A percentile compares a stretch with the other conserved stretches of the same genome.
phyloP scores from a whole-genome alignment of 176 grass and related monocot species.

The Oryza rufipogon region DNA sequence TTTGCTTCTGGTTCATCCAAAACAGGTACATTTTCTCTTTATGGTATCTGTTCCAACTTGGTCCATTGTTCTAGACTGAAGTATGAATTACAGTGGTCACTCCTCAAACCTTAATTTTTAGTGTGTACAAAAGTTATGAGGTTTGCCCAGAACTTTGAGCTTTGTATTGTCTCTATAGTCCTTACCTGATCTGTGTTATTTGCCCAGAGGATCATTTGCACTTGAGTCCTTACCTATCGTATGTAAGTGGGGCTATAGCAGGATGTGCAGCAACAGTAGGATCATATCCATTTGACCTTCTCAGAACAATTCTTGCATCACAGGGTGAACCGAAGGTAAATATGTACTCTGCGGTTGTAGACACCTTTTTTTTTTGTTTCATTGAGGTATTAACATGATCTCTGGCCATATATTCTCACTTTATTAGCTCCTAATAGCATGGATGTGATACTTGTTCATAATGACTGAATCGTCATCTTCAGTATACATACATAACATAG shows the following conservation, averaged over 20 bases:
- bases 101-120: conserved; percentile 4
- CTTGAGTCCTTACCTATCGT: conserved; percentile 87
- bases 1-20: conserved; percentile 91
- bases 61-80: neutral
- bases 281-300: conserved; percentile 98
- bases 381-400: neutral
- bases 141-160: neutral
- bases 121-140: neutral
- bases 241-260: conserved; percentile 91
- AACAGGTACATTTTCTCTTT: conserved; percentile 57
- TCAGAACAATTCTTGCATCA: conserved; percentile 97
- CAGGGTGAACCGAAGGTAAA: conserved; percentile 98
- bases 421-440: neutral
- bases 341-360: conserved; percentile 6
- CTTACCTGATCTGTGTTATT: conserved; percentile 32
- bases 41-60: neutral
- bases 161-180: conserved; percentile 4
- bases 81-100: conserved; percentile 12
- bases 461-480: conserved; percentile 10
- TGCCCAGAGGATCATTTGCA: conserved; percentile 88
- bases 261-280: conserved; percentile 90
- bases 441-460: neutral
- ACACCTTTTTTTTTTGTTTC: neutral
- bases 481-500: conserved; percentile 2
- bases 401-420: neutral